Evolutionary conservation across 495 filamentous ascomycete genomes (phyloP).

Genomic region (Penicillium silybi): DNA sequence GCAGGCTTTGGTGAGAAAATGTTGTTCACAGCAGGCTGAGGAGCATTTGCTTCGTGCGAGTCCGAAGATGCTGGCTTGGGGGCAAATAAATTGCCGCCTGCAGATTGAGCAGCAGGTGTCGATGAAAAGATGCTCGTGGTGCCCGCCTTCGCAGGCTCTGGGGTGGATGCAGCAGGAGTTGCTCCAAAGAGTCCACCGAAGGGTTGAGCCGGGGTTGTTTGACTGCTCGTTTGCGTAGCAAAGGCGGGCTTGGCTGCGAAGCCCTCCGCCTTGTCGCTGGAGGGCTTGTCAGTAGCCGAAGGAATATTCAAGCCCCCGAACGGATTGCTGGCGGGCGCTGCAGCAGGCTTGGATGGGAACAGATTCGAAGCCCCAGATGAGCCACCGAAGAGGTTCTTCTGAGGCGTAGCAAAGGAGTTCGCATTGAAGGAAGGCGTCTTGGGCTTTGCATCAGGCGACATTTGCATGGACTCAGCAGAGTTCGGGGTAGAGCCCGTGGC

Average conservation of each 20-base stretch:
- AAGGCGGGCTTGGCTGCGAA: slow-evolving; percentile 14
- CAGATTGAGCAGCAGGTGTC: background rate
- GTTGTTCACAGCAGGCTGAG: slow-evolving; percentile 15
- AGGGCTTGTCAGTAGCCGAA: slow-evolving; percentile 5
- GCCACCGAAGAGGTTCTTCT: slow-evolving; percentile 17
- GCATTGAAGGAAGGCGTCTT: slow-evolving; percentile 14
- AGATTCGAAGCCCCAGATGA: slow-evolving; percentile 4
- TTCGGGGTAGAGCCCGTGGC: slow-evolving; percentile 15
- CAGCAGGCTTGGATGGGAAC: slow-evolving; percentile 14
- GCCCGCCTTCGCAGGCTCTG: slow-evolving; percentile 1
- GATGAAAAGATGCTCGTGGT: slow-evolving; percentile 10
- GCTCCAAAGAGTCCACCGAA: slow-evolving; percentile 10
- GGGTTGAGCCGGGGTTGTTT: background rate
- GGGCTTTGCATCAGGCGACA: slow-evolving; percentile 38
- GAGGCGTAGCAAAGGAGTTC: slow-evolving; percentile 7
- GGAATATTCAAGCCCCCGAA: slow-evolving; percentile 12
- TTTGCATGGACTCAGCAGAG: slow-evolving; percentile 41
- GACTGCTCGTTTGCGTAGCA: background rate
- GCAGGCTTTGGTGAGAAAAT: slow-evolving; percentile 8
- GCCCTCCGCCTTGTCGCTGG: slow-evolving; percentile 6
- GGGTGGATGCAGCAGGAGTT: background rate
- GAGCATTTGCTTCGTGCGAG: background rate
- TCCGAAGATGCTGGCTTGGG: background rate
- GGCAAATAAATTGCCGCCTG: slow-evolving; percentile 2
- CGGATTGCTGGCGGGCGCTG: slow-evolving; percentile 18